A percentile compares a stretch with the other conserved stretches of the same genome.
Conservation (phyloP, 306 rosid species). For the Mimosa pudica region DNA sequence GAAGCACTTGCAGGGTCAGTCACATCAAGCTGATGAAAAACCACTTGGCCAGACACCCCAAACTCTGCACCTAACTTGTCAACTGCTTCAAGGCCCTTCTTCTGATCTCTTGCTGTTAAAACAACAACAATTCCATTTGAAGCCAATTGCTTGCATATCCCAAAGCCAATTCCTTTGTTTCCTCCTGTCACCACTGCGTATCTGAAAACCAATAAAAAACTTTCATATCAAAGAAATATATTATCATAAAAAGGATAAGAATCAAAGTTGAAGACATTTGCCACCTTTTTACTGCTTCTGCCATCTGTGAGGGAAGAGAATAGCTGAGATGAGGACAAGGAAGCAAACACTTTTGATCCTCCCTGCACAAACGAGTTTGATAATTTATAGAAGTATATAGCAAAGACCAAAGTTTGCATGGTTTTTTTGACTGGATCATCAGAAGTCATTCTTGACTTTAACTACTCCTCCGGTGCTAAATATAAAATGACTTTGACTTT, state of each 20-base stretch:
- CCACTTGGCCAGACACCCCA: conserved; percentile 26
- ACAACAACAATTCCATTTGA: conserved; percentile 26
- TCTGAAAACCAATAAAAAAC: neutral
- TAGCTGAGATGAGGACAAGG: neutral
- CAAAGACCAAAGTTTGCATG: no score
- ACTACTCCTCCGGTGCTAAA: no score
- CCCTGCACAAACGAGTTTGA: no score
- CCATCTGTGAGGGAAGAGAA: neutral
- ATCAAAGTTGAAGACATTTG: neutral
- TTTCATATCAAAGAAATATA: neutral
- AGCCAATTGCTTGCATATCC: conserved; percentile 5
- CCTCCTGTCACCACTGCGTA: conserved; percentile 19
- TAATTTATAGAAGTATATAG: no score
- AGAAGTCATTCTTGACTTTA: no score
- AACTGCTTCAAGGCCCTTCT: conserved; percentile 46
- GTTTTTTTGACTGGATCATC: no score
- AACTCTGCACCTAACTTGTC: conserved; percentile 16
- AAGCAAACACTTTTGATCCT: neutral
- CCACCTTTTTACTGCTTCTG: neutral
- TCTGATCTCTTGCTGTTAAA: conserved; percentile 42
- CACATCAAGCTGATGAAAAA: conserved; percentile 41
- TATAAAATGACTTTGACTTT: no score
- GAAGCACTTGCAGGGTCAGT: conserved; percentile 11
- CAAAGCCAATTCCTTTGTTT: conserved; percentile 4
- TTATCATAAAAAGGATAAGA: no score